A percentile compares a stretch with the other conserved stretches of the same genome.
phyloP scores from a whole-genome alignment of 768 basidiomycete genomes.

The Boletus rubescentipes region DNA sequence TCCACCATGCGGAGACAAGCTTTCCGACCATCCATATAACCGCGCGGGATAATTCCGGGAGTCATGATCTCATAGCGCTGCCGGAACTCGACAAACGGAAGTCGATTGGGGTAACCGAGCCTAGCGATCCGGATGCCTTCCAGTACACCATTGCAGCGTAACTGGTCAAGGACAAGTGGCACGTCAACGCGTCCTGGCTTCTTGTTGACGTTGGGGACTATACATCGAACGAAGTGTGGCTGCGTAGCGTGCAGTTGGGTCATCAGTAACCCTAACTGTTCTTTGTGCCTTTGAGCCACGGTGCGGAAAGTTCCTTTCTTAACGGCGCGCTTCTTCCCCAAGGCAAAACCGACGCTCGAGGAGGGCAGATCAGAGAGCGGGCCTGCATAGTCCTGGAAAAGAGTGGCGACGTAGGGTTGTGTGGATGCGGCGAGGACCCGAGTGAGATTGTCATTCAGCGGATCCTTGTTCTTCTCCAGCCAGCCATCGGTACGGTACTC shows the following conservation, averaged over 20 bases:
- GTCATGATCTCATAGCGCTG: constrained; percentile 96
- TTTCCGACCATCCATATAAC: constrained; percentile 97
- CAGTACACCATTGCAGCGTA: constrained; percentile 97
- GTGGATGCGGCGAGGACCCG: constrained; percentile 81
- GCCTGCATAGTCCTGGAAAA: constrained; percentile 84
- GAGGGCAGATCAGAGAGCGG: constrained; percentile 30
- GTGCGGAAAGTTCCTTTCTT: constrained; percentile 98
- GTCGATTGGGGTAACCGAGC: constrained; percentile 93
- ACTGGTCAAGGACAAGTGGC: constrained; percentile 92
- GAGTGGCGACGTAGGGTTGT: constrained; percentile 74
- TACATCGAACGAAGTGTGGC: constrained; percentile 97
- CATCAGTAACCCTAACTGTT: constrained; percentile 92
- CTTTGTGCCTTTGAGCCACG: constrained; percentile 92
- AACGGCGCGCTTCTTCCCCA: constrained; percentile 66
- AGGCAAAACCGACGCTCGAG: constrained; percentile 38
- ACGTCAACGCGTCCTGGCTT: constrained; percentile 90
- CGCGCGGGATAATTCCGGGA: constrained; percentile 87
- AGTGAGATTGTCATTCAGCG: constrained; percentile 93
- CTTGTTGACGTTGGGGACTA: constrained; percentile 92
- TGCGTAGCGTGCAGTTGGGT: constrained; percentile 88
- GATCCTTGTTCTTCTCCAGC: constrained; percentile 99
- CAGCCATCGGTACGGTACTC: constrained; percentile 96
- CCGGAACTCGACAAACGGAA: constrained; percentile 96
- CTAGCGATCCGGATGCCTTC: constrained; percentile 98
- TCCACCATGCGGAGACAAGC: constrained; percentile 91